Conservation (phyloP, 208 protist genomes). For the Angomonas ambiguus region DNA sequence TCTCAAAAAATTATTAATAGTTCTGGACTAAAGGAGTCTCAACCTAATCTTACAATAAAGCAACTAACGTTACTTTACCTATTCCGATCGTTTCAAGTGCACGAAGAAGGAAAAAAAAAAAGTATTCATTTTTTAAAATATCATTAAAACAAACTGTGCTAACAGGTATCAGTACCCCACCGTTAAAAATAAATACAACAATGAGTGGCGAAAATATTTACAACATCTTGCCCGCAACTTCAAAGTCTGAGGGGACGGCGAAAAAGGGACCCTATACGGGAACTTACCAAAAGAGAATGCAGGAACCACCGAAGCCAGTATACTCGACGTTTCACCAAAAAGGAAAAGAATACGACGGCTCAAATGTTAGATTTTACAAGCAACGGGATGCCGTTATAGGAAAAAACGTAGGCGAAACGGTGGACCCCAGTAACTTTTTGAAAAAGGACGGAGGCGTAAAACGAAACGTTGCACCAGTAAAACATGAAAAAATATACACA, state of each 20-base stretch:
- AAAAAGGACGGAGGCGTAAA: constrained; percentile 65
- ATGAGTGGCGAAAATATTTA: constrained; percentile 75
- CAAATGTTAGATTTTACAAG: constrained; percentile 74
- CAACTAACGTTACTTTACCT: not conserved
- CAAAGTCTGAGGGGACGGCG: not conserved
- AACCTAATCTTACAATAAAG: too few species aligned
- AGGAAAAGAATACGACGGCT: constrained; percentile 80
- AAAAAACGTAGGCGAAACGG: constrained; percentile 50
- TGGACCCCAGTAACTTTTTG: constrained; percentile 74
- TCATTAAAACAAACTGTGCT: too few species aligned
- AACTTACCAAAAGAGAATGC: constrained; percentile 61
- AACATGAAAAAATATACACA: constrained; percentile 64
- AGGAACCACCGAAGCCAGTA: constrained; percentile 55
- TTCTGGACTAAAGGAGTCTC: too few species aligned
- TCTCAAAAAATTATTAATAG: too few species aligned
- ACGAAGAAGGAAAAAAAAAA: not conserved
- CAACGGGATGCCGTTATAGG: constrained; percentile 79
- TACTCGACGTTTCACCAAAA: constrained; percentile 86
- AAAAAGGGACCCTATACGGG: constrained; percentile 44
- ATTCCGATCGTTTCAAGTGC: not conserved
- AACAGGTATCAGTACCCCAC: too few species aligned
- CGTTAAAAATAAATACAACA: constrained; percentile 3
- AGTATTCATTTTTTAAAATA: not conserved
- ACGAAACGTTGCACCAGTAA: constrained; percentile 43
- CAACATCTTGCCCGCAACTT: constrained; percentile 28